A percentile compares a stretch with the other conserved stretches of the same genome.
Evolutionary conservation across 495 filamentous ascomycete genomes (phyloP).

Genomic region (Tuber microsphaerosporum): DNA sequence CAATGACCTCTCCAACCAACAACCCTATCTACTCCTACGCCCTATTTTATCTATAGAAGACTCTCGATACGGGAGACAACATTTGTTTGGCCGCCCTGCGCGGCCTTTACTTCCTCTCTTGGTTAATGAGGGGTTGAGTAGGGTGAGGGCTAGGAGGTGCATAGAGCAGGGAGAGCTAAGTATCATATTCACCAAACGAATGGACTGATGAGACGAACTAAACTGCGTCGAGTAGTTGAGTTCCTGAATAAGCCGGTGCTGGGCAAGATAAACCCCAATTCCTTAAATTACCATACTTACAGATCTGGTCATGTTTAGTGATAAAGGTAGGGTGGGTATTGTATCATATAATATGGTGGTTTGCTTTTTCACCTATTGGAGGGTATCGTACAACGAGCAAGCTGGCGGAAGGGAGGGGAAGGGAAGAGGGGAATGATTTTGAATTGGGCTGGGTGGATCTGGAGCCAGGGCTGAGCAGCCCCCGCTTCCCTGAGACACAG

Average conservation of each 20-base stretch:
- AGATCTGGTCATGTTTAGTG: background rate
- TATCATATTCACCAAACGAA: background rate
- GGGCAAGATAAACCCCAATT: background rate
- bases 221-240: background rate
- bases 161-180: background rate
- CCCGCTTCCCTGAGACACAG: slow-evolving; percentile 33
- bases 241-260: background rate
- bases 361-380: background rate
- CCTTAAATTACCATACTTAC: background rate
- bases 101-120: background rate
- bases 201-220: background rate
- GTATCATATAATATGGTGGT: background rate
- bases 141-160: background rate
- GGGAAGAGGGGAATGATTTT: background rate
- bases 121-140: background rate
- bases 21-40: slow-evolving; percentile 1
- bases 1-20: background rate
- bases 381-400: background rate
- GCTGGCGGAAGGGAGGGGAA: background rate
- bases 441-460: slow-evolving; percentile 20
- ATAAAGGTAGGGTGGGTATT: background rate
- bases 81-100: background rate
- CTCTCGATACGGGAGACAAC: background rate
- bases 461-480: slow-evolving; percentile 23
- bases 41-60: background rate